These are phyloP conservation scores for Pyrenula aspistea DNA, from an alignment of 495 filamentous ascomycete genomes.

Conservation along the genomic window DNA sequence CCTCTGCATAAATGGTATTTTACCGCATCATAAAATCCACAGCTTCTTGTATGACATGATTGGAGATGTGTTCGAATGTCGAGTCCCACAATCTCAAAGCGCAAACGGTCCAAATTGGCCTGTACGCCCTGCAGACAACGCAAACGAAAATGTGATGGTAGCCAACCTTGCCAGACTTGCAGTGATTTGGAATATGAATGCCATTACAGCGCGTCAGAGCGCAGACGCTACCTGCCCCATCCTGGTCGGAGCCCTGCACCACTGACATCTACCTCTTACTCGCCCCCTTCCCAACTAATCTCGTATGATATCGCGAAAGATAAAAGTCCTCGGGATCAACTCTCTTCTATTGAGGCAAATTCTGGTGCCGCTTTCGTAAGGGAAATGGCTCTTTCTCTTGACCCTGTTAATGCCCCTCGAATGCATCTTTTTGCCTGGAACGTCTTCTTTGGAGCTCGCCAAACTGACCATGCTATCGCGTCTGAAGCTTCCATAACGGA, in stretches of 20 bases:
- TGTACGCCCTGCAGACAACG: constrained; percentile 36
- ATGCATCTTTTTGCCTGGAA: constrained; percentile 43
- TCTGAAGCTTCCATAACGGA: constrained; percentile 14
- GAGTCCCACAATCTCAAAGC: constrained; percentile 7
- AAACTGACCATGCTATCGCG: constrained; percentile 7
- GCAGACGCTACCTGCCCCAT: neutral
- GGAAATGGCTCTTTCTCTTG: constrained; percentile 33
- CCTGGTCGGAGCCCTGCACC: constrained; percentile 4
- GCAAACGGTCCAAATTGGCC: constrained; percentile 24
- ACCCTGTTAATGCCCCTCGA: constrained; percentile 32
- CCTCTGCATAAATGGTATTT: neutral
- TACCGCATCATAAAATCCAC: neutral
- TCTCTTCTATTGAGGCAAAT: constrained; percentile 29
- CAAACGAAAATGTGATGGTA: constrained; percentile 37
- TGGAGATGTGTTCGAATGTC: neutral
- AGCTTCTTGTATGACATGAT: neutral
- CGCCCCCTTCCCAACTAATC: neutral
- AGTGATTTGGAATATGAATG: constrained; percentile 33
- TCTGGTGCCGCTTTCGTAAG: constrained; percentile 39
- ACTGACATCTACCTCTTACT: constrained; percentile 4
- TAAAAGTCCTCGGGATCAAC: constrained; percentile 16
- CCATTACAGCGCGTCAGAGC: constrained; percentile 15
- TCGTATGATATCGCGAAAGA: constrained; percentile 2
- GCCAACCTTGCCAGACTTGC: constrained; percentile 32
- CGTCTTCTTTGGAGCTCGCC: constrained; percentile 21